phyloP scores from a whole-genome alignment of 257 asterid species.

The Eucommia ulmoides region DNA sequence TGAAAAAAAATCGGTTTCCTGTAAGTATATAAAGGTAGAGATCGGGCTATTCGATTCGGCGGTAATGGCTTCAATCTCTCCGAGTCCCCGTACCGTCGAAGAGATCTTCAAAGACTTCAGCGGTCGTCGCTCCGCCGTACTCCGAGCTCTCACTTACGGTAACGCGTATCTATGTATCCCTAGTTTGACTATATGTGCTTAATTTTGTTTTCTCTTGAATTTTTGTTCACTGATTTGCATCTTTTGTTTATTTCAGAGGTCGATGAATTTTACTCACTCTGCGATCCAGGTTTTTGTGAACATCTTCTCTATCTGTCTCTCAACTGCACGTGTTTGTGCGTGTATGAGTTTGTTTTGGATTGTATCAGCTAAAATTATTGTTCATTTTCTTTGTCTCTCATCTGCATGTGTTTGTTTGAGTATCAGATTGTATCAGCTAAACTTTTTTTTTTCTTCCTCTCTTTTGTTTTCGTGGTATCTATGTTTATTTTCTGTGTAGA shows the following conservation, averaged over 20 bases:
- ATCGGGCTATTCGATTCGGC: not conserved
- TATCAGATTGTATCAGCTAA: not conserved
- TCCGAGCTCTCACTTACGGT: conserved; percentile 72
- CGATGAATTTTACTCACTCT: conserved; percentile 15
- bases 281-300: conserved; percentile 7
- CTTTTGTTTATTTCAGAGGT: conserved; percentile 8
- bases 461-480: not conserved
- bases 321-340: not conserved
- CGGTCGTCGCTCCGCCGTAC: conserved; percentile 58
- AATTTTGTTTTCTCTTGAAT: too few species aligned
- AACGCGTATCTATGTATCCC: too few species aligned
- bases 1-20: too few species aligned
- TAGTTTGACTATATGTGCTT: too few species aligned
- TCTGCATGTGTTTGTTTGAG: not conserved
- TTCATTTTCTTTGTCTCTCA: too few species aligned
- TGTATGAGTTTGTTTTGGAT: too few species aligned
- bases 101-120: conserved; percentile 75
- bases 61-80: not conserved
- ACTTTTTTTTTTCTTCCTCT: too few species aligned
- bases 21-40: too few species aligned
- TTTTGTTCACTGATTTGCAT: not conserved
- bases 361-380: too few species aligned
- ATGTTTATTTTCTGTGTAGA: not conserved
- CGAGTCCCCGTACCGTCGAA: conserved; percentile 56
- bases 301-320: not conserved